Evolutionary conservation across 176 grass and related monocot genomes (phyloP), one percentile per base, ranked within the genome.

Genomic region (Raddia distichophylla): DNA sequence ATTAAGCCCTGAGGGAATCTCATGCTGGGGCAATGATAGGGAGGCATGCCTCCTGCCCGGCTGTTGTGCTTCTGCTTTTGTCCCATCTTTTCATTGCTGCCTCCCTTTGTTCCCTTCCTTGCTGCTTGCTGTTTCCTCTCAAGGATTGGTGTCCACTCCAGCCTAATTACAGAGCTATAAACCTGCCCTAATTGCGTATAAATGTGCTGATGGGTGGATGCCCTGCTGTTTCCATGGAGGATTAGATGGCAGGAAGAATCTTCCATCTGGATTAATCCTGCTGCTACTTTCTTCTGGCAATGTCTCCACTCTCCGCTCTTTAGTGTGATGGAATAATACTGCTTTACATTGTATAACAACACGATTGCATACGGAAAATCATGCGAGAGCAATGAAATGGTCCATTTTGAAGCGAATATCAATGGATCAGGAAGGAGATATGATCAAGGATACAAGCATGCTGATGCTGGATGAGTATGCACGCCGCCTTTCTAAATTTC

Each of bases 1-100:
- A 17, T 74, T 65, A 74, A 58, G 84, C 37, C 35, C 22, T 10
- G 3, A 59, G 51, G 68, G 86, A 83, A 83, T 79, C 74, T 84
- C 62, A 52, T 64, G 68, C 49, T 10, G 73, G 58, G 58, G 50
- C 73, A 83, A 83, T 17, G 67, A 87, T 63, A 43, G 47, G 40
- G 77, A 80, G 76, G 50, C 37, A 2, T 40, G 37, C 37, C 37
- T 5, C 60, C n/a, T 57, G 53, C 53, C 8, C 64, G 63, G 16
- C 35, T 47, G 74, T 64, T 64, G 76, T 69, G 33, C 45, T 68
- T 68, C 19, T 55, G 43, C 63, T 60, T 78, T 66, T 83, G 75
- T 63, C 70, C 70, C 64, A 56, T 45, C 71, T 81, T 85, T 85
- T 44, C 27, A 15, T 56, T 43, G 64, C 69, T 62, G 34, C 75